Base-by-base conservation (phyloP, 345 rosid species). In the Pugionium cornutum region DNA sequence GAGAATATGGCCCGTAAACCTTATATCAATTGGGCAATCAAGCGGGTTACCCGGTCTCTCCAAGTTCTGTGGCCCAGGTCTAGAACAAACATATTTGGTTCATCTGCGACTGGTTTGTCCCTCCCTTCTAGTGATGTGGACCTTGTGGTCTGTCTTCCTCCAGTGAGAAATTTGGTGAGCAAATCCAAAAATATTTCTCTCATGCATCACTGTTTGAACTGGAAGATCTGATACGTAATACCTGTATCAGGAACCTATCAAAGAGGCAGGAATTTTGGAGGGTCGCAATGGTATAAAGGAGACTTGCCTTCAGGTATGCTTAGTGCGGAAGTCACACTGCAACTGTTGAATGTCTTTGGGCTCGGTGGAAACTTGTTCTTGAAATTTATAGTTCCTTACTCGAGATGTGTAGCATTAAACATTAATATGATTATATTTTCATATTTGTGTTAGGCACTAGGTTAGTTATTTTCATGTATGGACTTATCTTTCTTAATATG, bases 261-360 rank as follows among this genome's bases (percentile, higher is more conserved):
- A 92, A 84, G 98, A 92, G 84, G 98, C 97, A 74, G 96, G 98
- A 64, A 92, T 92, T 72, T 83, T 92, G 86, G 98, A 92, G 79
- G 98, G 98, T 67, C 98, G 98, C 66, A 92, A 92, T 82, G 98
- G 98, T 59, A 92, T 92, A 73, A 92, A 92, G 75, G 98, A 92
- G 82, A 92, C 98, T 56, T 92, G 96, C 77, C 97, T 92, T 76
- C 97, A 92, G 98, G 98, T 89, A 83, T 53, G 63, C 57, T 76
- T 26, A 56, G 44, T 66, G 54, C 6, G 59, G 51, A 50, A 36
- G 54, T 64, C 43, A 68, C 53, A 31, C 54, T 56, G 55, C 62
- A 42, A 28, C 31, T 47, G 4, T 53, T 43, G 5, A 49, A 10
- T 52, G 32, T 31, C 31, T 52, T 25, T 45, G 43, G 57, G 58